These are phyloP conservation scores for Avena sativa DNA, from an alignment of 176 grass and related monocot genomes.

Conservation along the genomic window DNA sequence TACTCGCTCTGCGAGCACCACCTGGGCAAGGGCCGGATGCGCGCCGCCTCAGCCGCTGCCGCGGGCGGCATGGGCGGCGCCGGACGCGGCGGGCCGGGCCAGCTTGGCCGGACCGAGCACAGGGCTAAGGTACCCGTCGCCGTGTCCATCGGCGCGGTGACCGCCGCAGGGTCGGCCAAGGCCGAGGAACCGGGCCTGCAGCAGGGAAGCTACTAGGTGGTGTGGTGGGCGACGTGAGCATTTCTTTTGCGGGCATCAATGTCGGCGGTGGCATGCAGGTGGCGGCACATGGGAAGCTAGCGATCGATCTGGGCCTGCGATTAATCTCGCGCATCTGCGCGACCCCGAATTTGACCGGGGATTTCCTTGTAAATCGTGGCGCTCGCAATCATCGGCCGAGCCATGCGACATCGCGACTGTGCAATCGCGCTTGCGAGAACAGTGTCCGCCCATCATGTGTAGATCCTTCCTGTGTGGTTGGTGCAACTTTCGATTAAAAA, in stretches of 20 bases:
- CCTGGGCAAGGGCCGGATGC: constrained; percentile 82
- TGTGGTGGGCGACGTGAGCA: background rate
- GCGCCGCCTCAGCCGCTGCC: constrained; percentile 24
- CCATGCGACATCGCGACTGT: background rate
- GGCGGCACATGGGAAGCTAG: constrained; percentile 33
- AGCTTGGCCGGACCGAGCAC: constrained; percentile 69
- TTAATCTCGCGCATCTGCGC: constrained; percentile 2
- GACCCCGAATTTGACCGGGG: background rate
- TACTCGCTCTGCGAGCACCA: constrained; percentile 97
- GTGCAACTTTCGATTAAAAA: constrained; percentile 32
- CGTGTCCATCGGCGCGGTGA: too few relatives aligned
- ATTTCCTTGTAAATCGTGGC: background rate
- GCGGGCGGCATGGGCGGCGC: background rate
- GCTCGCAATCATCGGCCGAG: constrained; percentile 16
- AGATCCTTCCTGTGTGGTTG: constrained; percentile 8
- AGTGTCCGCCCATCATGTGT: background rate
- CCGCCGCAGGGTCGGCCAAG: background rate
- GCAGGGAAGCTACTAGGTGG: background rate
- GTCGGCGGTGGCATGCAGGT: constrained; percentile 50
- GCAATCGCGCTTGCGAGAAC: background rate
- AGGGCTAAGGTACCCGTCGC: background rate
- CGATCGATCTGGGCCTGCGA: constrained; percentile 20
- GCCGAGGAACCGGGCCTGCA: constrained; percentile 27
- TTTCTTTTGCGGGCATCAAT: constrained; percentile 22
- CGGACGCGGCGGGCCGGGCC: constrained; percentile 34